A percentile compares a stretch with the other conserved stretches of the same genome.
Conservation (phyloP, 2,329 filamentous ascomycete species). For the Plectosphaerella cucumerina region DNA sequence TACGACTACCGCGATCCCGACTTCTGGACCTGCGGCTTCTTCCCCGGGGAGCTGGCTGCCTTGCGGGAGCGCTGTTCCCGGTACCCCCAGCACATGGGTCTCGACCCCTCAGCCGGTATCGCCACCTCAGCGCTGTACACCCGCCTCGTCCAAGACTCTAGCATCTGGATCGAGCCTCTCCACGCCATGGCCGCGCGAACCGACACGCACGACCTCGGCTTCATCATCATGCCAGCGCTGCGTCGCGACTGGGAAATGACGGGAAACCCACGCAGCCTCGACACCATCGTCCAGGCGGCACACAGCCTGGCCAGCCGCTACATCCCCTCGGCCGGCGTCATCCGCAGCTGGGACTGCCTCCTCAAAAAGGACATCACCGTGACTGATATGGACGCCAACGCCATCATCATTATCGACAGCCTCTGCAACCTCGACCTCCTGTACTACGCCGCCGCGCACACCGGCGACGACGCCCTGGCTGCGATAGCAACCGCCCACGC, state of each 20-base stretch:
- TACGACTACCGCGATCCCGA: conserved; percentile 4
- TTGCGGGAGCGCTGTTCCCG: conserved; percentile 26
- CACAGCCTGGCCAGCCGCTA: conserved; percentile 39
- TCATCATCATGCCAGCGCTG: conserved; percentile 45
- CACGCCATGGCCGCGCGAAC: conserved; percentile 34
- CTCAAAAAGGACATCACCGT: conserved; percentile 23
- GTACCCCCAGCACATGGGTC: conserved; percentile 25
- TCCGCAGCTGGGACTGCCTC: conserved; percentile 43
- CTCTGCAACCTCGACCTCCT: conserved; percentile 35
- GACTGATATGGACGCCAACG: conserved; percentile 21
- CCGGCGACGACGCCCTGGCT: conserved; percentile 21
- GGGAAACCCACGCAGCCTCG: conserved; percentile 30
- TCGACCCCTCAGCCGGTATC: conserved; percentile 25
- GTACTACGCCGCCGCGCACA: conserved; percentile 30
- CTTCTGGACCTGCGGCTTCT: conserved; percentile 22
- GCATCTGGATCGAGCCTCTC: conserved; percentile 27
- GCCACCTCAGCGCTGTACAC: neutral
- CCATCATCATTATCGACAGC: conserved; percentile 36
- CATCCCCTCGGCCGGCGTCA: conserved; percentile 33
- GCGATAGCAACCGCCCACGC: conserved; percentile 35
- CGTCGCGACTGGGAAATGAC: conserved; percentile 43
- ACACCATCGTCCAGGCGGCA: conserved; percentile 37
- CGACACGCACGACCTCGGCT: conserved; percentile 51
- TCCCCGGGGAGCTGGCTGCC: conserved; percentile 29
- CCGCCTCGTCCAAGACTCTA: conserved; percentile 15